phyloP scores from a whole-genome alignment of 306 rosid species.

The cucumber (Cucumis sativus) region Cucumber_9930_V3 NC_026658.2:25241501-25242000 shows the following conservation, averaged over 20 bases:
- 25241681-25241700: neutral
- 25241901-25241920: neutral
- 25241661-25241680: neutral
- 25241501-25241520: conserved; percentile 87
- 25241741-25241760: too few relatives aligned
- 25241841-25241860: neutral
- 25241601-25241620: neutral
- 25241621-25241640: neutral
- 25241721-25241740: too few relatives aligned
- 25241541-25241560: neutral
- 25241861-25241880: neutral
- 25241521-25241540: neutral
- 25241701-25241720: too few relatives aligned
- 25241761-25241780: neutral
- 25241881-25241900: neutral
- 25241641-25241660: neutral
- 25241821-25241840: neutral
- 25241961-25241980: neutral
- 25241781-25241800: neutral
- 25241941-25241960: neutral
- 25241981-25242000: neutral
- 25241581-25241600: neutral
- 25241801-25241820: neutral
- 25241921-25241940: neutral
- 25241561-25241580: neutral